Evolutionary conservation across 2,329 filamentous ascomycete species (phyloP), one percentile per base, ranked within the genome.

Genomic region (Hypoxylon rubiginosum): DNA sequence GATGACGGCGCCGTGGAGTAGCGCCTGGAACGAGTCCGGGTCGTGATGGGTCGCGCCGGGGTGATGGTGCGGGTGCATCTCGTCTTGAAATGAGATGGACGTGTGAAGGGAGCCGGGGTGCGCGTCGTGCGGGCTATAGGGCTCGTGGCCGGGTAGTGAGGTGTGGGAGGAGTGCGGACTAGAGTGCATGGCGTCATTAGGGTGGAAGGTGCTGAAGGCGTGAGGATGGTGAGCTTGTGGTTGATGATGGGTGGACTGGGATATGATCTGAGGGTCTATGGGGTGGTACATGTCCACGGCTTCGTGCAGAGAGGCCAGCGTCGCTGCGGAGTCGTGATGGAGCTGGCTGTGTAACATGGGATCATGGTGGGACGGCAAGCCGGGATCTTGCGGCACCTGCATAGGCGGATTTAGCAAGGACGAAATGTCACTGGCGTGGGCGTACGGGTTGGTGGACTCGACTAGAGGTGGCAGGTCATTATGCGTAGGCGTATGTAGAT

Each of bases 241-340:
- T 28, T 66, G 71, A 28, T 75, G 72, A 39, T 76, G 73, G 1
- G 75, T 68, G 0, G 78, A 72, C 55, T 84, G 82, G 49, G 80
- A 83, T 70, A 88, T 87, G 58, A 88, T 87, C 69, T 86, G 85
- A n/a, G 86, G 86, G 72, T 88, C 86, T 74, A 88, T 88, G 26
- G 85, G 86, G 57, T 87, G 84, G 73, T 85, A 85, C 28, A 82
- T 77, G 30, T 78, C 77, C 36, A 74, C 73, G 13, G 74, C 67
- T 26, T 74, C 70, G 53, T 78, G 75, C 1, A 76, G 61, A 21
- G 77, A 68, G 24, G 76, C 72, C 63, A 70, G 67, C 39, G 65
- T 71, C 64, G 68, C 70, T 43, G 71, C 66, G 28, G 71, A 68
- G 51, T 64, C 61, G 63, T 65, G 60, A 50, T 74, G 72, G 6